Base-by-base conservation (phyloP, 306 rosid species). In the Begonia fuchsioides region DNA sequence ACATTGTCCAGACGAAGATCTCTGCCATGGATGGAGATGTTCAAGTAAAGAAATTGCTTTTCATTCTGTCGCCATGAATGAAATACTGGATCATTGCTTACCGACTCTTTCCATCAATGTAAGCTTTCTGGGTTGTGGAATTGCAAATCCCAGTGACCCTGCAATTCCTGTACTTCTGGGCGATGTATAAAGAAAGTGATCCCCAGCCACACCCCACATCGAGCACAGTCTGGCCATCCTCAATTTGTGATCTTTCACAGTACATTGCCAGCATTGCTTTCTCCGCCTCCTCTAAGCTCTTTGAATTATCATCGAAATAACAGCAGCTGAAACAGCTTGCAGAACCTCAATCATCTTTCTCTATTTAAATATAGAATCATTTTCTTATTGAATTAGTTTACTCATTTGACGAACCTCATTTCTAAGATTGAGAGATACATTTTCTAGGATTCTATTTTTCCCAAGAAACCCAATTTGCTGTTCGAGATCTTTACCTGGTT, bases 201-300 rank as follows among this genome's bases (percentile, higher is more conserved):
- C 95, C 97, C 97, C 97, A 90, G 38, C 98, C 98, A 15, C 98
- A 81, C 39, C 98, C 95, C 17, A 90, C 74, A 50, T 84, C 94
- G 17, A 85, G 94, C 58, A 90, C 76, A n/a, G 71, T 50, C 17
- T 79, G 77, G 14, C 95, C 94, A 58, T 90, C 81, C 74, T 64
- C 73, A 17, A 84, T 51, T 50, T 73, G 64, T 39, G 98, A 60
- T 62, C 92, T 81, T 56, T 85, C 72, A 13, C 98, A 76, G 60
- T 73, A 75, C 15, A 81, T 54, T 50, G 76, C 82, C 68, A 81
- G 20, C 95, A 72, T 81, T 54, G 81, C 84, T 55, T 73, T 82
- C 72, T 90, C 97, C 38, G 95, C 97, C 10, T 84, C 84, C 76
- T 81, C 95, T 50, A 84, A 55, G 4, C 75, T 74, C 57, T 49